These are phyloP conservation scores for Stagonosporopsis cucurbitacearum DNA, from an alignment of 2,329 filamentous ascomycete genomes.

Conservation along the genomic window DNA sequence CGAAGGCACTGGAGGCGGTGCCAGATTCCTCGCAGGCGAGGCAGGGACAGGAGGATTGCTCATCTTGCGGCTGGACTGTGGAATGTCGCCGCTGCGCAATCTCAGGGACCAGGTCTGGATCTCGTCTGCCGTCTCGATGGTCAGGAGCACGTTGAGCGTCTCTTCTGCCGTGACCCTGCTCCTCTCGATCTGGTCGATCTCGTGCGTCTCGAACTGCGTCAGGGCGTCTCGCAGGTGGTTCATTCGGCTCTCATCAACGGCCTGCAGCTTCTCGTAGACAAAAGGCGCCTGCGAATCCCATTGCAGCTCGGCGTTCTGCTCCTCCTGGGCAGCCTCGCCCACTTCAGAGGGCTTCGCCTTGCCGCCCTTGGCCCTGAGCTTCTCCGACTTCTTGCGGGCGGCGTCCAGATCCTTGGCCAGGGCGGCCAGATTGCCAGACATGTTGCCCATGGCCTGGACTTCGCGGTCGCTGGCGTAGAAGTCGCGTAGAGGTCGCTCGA, in stretches of 20 bases:
- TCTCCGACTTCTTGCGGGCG: constrained; percentile 84
- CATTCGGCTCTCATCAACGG: constrained; percentile 84
- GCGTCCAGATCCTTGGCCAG: constrained; percentile 86
- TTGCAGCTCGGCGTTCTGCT: constrained; percentile 79
- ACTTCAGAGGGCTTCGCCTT: constrained; percentile 80
- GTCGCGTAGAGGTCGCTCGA: constrained; percentile 80
- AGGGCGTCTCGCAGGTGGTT: constrained; percentile 90
- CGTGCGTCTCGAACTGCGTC: constrained; percentile 91
- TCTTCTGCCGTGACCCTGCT: constrained; percentile 76
- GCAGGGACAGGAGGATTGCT: constrained; percentile 33
- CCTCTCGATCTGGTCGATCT: constrained; percentile 84
- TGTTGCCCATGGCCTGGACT: constrained; percentile 78
- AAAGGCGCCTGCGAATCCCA: constrained; percentile 96
- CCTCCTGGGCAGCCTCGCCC: constrained; percentile 72
- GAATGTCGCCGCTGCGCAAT: constrained; percentile 49
- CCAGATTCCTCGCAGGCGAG: constrained; percentile 45
- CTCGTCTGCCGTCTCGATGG: constrained; percentile 85
- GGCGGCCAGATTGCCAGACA: constrained; percentile 78
- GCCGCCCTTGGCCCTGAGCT: constrained; percentile 77
- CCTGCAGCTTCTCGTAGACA: constrained; percentile 91
- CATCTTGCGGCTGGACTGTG: constrained; percentile 38
- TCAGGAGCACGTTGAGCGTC: constrained; percentile 81
- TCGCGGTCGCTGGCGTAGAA: constrained; percentile 76
- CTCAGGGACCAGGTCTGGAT: constrained; percentile 73
- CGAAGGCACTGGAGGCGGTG: constrained; percentile 42